Evolutionary conservation across 140 eudicot species (phyloP), one percentile per base, ranked within the genome.

Genomic region (Artemisia princeps): DNA sequence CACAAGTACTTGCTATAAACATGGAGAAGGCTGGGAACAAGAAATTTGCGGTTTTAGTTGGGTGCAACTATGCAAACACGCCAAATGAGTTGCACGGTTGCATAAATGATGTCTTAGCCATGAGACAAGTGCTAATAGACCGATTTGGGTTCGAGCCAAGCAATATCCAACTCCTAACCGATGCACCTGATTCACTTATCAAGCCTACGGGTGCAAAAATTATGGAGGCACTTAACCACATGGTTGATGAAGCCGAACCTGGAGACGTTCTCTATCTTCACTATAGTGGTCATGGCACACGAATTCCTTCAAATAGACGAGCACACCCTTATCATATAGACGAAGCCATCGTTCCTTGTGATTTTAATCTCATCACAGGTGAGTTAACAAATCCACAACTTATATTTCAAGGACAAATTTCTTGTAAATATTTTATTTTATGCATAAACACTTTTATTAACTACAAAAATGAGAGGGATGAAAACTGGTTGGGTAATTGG

Each of bases 201-300:
- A 68, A 62, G 89, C 96, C 98, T 4, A 88, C 96, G 0, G 98
- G 98, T 50, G 87, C 82, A 60, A 88, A 88, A 52, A 85, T 92
- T 53, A 83, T 64, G 84, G 73, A 74, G 52, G 96, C 89, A 60
- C 86, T 92, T 2, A 50, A 63, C 66, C 65, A 19, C 61, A 88
- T 92, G 94, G 86, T 92, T 7, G 85, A 82, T 59, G 66, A 60
- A 37, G 92, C 95, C 2, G 78, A 71, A 54, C 70, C 78, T 0
- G 89, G 92, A 42, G 98, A 92, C 40, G 78, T 88, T 64, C 80
- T 92, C 40, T 88, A 79, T 72, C 84, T 92, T 46, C 96, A 92
- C 64, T 92, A 83, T 65, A 83, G 95, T 2, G 98, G 98, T 60
- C 98, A 92, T 65, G 98, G 98, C n/a, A 88, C 96, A 0, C 76